These are phyloP conservation scores for Cryptococcus sp. DNA, from an alignment of 1,284 basidiomycete species.

Conservation along the genomic window DNA sequence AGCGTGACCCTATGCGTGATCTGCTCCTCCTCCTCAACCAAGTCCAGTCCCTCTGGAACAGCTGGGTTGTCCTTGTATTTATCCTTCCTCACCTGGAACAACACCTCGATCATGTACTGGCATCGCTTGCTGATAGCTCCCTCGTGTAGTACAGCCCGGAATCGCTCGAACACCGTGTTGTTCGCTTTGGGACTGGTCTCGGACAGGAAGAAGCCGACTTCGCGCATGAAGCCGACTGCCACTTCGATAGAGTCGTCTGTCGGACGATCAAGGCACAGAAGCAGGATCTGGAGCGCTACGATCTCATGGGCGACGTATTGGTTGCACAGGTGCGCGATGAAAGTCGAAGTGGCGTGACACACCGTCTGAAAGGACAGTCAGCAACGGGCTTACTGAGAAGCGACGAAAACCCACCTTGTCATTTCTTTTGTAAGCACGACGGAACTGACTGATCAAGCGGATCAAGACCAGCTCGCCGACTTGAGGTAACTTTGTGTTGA, in stretches of 20 bases:
- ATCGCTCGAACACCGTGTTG: conserved; percentile 89
- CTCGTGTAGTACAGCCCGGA: conserved; percentile 95
- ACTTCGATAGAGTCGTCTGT: conserved; percentile 99
- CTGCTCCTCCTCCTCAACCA: conserved; percentile 96
- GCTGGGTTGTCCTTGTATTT: conserved; percentile 98
- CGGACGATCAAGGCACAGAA: conserved; percentile 89
- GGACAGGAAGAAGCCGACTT: conserved; percentile 91
- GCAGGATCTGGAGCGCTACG: conserved; percentile 90
- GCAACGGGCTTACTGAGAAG: conserved; percentile 2
- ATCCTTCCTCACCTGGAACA: conserved; percentile 97
- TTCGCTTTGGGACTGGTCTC: conserved; percentile 95
- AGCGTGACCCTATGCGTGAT: conserved; percentile 91
- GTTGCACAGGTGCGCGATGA: conserved; percentile 96
- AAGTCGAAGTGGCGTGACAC: conserved; percentile 91
- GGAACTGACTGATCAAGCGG: conserved; percentile 90
- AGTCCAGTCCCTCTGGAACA: conserved; percentile 86
- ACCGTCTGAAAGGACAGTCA: conserved; percentile 62
- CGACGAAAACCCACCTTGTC: conserved; percentile 74
- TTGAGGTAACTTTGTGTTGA: conserved; percentile 97
- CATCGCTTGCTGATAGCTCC: conserved; percentile 92
- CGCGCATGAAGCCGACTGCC: conserved; percentile 94
- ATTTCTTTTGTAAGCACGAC: conserved; percentile 92
- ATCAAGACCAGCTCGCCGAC: conserved; percentile 89
- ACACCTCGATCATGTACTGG: conserved; percentile 99
- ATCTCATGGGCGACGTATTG: conserved; percentile 93